Percentiles rank a stretch among this genome's conserved stretches.
phyloP scores from a whole-genome alignment of 345 rosid species.

The Brassica carinata region DNA sequence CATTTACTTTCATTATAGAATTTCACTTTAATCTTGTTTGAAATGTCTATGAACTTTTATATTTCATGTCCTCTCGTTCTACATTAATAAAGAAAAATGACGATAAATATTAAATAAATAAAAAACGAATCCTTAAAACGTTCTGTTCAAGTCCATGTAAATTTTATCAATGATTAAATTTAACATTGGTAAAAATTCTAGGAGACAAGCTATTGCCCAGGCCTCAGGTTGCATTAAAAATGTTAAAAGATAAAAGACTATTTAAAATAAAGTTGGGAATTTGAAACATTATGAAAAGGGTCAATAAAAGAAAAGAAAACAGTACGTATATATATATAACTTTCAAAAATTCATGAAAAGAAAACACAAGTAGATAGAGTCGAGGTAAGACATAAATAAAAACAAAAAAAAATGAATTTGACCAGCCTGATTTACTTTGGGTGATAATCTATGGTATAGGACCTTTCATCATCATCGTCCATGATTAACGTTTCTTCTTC shows the following conservation, averaged over 20 bases:
- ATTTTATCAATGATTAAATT: no score
- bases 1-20: no score
- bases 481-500: slow-evolving; percentile 25
- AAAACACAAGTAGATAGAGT: slow-evolving; percentile 35
- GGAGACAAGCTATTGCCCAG: slow-evolving; percentile 13
- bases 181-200: background rate
- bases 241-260: slow-evolving; percentile 10
- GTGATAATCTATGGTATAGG: slow-evolving; percentile 22
- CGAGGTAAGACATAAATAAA: slow-evolving; percentile 22
- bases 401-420: slow-evolving; percentile 33
- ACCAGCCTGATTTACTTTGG: slow-evolving; percentile 38
- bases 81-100: background rate
- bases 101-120: background rate
- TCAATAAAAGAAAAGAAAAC: background rate
- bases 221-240: slow-evolving; percentile 26
- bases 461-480: slow-evolving; percentile 19
- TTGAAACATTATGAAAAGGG: slow-evolving; percentile 34
- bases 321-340: slow-evolving; percentile 33
- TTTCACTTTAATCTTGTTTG: background rate
- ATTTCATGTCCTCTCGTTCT: background rate
- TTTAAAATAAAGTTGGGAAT: slow-evolving; percentile 10
- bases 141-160: background rate
- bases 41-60: background rate
- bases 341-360: slow-evolving; percentile 39
- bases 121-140: background rate